Evolutionary conservation across 2,329 filamentous ascomycete genomes (phyloP).

Genomic region (Anisogramma anomala): DNA sequence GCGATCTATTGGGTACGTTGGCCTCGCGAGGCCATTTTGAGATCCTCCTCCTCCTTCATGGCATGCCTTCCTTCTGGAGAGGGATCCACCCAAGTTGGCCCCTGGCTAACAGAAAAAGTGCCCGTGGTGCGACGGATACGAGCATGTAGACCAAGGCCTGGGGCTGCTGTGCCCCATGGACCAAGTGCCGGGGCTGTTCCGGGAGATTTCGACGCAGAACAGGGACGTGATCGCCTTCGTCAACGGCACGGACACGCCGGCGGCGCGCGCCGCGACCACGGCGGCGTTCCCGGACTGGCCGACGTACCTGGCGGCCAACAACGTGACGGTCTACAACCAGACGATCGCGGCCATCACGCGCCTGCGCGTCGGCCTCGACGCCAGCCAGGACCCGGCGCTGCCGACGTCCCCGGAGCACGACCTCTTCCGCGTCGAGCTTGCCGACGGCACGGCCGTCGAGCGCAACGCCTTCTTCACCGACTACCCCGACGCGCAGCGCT

Average conservation of each 20-base stretch:
- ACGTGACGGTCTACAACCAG: conserved; percentile 44
- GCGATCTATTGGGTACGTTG: conserved; percentile 41
- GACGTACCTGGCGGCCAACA: conserved; percentile 36
- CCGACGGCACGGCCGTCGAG: conserved; percentile 30
- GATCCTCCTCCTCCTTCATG: no score
- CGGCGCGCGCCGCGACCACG: conserved; percentile 27
- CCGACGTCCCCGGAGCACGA: conserved; percentile 39
- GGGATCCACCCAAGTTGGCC: no score
- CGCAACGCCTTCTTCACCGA: conserved; percentile 42
- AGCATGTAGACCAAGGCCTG: conserved; percentile 47
- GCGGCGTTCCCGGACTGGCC: conserved; percentile 34
- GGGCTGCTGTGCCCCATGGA: conserved; percentile 39
- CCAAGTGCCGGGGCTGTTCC: conserved; percentile 32
- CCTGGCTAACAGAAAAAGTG: conserved; percentile 23
- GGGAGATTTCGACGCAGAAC: conserved; percentile 45
- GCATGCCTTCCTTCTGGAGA: no score
- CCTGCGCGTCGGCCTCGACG: conserved; percentile 28
- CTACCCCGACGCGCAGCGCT: conserved; percentile 36
- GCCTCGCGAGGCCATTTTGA: no score
- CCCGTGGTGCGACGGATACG: conserved; percentile 52
- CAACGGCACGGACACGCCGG: conserved; percentile 45
- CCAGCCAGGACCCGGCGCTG: conserved; percentile 28
- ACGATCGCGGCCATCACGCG: conserved; percentile 38
- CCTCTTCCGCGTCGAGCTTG: conserved; percentile 43
- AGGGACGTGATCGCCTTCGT: conserved; percentile 44